Percentiles rank a stretch among this genome's conserved stretches.
Evolutionary conservation across 805 yeast species (phyloP).

Genomic region (Candida ficus): DNA sequence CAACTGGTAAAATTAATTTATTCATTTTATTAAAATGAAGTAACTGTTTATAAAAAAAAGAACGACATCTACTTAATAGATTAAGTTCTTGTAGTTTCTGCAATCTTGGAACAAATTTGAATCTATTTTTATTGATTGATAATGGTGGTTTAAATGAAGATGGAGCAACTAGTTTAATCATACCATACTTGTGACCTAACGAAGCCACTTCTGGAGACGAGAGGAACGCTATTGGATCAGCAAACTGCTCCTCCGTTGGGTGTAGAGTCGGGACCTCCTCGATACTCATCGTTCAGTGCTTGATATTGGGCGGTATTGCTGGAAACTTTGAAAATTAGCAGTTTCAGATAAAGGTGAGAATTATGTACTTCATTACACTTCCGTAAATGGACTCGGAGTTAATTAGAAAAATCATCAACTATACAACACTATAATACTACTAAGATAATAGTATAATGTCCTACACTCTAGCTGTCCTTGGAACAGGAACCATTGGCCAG

Average conservation of each 20-base stretch:
- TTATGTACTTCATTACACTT: conserved; percentile 10
- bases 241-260: conserved; percentile 51
- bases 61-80: conserved; percentile 54
- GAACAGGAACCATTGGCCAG: conserved; percentile 95
- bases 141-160: conserved; percentile 43
- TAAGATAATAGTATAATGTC: too few relatives aligned
- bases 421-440: too few relatives aligned
- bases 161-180: conserved; percentile 71
- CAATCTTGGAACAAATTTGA: conserved; percentile 63
- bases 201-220: conserved; percentile 39
- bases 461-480: conserved; percentile 72
- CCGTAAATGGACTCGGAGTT: conserved; percentile 8
- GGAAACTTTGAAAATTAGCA: too few relatives aligned
- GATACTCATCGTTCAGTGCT: neutral
- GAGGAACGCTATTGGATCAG: conserved; percentile 62
- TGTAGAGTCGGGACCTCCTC: conserved; percentile 44
- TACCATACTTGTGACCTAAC: conserved; percentile 60
- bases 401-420: too few relatives aligned
- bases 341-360: neutral
- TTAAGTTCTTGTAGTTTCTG: conserved; percentile 64
- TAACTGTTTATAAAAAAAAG: conserved; percentile 56
- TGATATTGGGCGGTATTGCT: too few relatives aligned
- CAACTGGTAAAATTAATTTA: conserved; percentile 9
- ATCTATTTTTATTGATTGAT: conserved; percentile 44
- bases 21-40: conserved; percentile 51